Base-by-base conservation (phyloP, 2,329 filamentous ascomycete genomes). In the Diplodia corticola region DNA sequence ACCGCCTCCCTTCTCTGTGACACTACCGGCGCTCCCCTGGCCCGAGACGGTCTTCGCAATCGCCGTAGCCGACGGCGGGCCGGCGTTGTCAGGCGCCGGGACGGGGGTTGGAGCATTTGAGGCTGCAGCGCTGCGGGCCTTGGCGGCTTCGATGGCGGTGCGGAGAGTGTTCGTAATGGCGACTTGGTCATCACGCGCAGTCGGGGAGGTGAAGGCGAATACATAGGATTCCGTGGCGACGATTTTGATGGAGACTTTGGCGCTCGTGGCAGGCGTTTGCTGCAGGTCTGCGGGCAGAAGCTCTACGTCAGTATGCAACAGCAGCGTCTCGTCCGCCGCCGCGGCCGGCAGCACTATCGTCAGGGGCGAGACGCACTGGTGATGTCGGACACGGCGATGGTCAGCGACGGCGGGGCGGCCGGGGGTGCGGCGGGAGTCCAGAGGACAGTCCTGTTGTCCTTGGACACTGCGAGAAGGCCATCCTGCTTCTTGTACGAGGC, bases 201-300 rank as follows among this genome's bases (percentile, higher is more conserved):
- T 86, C 13, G 86, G 79, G 2, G 92, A 92, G 67, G 92, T 96
- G 80, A 99, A 98, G 69, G 91, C 89, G 77, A 99, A 97, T 57
- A 94, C 87, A 75, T 96, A 92, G 64, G 88, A 86, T 53, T 89
- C 85, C 20, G 91, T 81, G 59, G 89, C 86, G 71, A 97, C 91
- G 65, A 99, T 89, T 78, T 95, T 97, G 67, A 98, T 85, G 85
- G 97, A 97, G 63, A 96, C 93, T 83, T 97, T 97, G 20, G 92
- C 83, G 40, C 88, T 89, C n/a, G 84, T 89, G 68, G 92, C 92
- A 13, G 95, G 93, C 0, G 95, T 98, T 77, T 98, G 94, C 78
- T 99, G 94, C 57, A 99, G 86, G 80, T 98, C 92, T 95, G 71
- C 35, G 59, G 6, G 40, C 12, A 44, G 54, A 30, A 35, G 33